Base-by-base conservation (phyloP, 1,139 yeast species). In the Pneumocystis murina region DNA sequence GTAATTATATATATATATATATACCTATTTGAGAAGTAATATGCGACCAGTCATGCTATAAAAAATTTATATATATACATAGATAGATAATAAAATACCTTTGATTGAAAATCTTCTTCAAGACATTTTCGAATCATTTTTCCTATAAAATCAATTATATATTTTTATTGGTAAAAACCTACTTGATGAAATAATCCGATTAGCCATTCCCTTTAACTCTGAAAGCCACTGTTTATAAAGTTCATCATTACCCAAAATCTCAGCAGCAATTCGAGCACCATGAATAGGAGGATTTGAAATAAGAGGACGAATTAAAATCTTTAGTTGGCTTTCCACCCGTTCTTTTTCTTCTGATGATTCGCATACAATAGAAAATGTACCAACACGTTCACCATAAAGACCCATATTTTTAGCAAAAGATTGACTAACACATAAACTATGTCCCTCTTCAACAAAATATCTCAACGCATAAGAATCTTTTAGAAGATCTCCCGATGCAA, bases 391-490 rank as follows among this genome's bases (percentile, higher is more conserved):
- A 74, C 98, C 98, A 74, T 92, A 92, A 84, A 92, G 86, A 69
- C 98, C 98, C 75, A 87, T 86, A 77, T 92, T 92, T 77, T 92
- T 92, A 64, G 97, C 96, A 76, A 92, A 92, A n/a, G 97, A 89
- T 78, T 92, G 98, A 76, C 96, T 87, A 66, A 92, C 82, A 67
- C 66, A 75, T 71, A 71, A 71, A 64, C 75, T 74, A 68, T 74
- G 73, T 64, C 77, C 78, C 68, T 79, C 78, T 70, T 84, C 80
- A 64, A 88, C 83, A 69, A 95, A 96, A 72, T 82, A 79, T 72
- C 96, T 83, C 62, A 92, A 85, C 17, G 97, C 91, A 77, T 81
- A 88, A 20, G 96, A 94, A 72, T 92, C 98, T 69, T 81, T 79
- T 67, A 81, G 86, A 70, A 88, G 80, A 72, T 87, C 84, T 66